These are phyloP conservation scores for Ailanthus altissimus DNA, from an alignment of 345 rosid species.

Conservation along the genomic window DNA sequence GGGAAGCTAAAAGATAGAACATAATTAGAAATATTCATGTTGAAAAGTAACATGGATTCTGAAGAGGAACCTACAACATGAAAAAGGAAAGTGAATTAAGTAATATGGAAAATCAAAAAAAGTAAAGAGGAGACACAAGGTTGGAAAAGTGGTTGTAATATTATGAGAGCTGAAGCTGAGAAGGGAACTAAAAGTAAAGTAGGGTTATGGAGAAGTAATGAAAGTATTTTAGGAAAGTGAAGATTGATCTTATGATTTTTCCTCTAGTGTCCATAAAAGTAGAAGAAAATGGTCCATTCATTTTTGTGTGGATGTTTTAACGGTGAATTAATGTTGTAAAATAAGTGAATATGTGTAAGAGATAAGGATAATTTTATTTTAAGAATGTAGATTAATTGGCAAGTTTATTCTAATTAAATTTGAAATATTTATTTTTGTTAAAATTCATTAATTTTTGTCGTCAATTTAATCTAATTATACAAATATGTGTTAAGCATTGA, in stretches of 20 bases:
- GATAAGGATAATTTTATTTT: too few relatives aligned
- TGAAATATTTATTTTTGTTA: too few relatives aligned
- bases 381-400: too few relatives aligned
- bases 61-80: background rate
- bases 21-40: background rate
- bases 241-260: constrained; percentile 46
- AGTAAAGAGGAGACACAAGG: background rate
- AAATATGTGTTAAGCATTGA: too few relatives aligned
- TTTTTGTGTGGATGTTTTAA: background rate
- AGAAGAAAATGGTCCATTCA: constrained; percentile 5
- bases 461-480: too few relatives aligned
- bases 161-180: constrained; percentile 41
- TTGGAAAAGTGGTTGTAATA: constrained; percentile 24
- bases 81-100: background rate
- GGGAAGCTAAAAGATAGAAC: constrained; percentile 16
- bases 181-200: constrained; percentile 41
- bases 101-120: too few relatives aligned
- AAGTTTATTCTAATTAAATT: too few relatives aligned
- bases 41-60: background rate
- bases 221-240: constrained; percentile 40
- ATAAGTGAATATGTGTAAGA: background rate
- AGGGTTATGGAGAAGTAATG: constrained; percentile 32
- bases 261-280: constrained; percentile 29
- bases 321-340: background rate
- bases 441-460: too few relatives aligned